Conservation (phyloP, 495 filamentous ascomycete genomes). For the Cercophora samala region DNA sequence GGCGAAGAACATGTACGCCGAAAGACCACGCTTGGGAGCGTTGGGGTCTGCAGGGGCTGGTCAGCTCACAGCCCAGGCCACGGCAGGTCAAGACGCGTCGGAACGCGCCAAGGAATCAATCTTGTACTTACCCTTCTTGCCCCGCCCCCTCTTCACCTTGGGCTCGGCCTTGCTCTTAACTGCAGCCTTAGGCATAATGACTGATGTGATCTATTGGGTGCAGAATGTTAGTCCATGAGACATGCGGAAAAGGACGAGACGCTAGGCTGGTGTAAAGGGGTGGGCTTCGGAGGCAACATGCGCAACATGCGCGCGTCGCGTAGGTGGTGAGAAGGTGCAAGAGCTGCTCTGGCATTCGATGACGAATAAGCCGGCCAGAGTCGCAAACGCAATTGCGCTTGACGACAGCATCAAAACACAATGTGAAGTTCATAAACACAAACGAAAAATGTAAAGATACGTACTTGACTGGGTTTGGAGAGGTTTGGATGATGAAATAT, state of each 20-base stretch:
- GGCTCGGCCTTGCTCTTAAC: constrained; percentile 43
- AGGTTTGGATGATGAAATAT: constrained; percentile 15
- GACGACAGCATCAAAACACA: neutral
- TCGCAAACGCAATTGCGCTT: neutral
- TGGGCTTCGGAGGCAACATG: neutral
- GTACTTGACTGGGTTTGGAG: constrained; percentile 27
- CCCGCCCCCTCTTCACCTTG: constrained; percentile 44
- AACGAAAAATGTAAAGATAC: constrained; percentile 20
- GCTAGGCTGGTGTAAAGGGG: constrained; percentile 11
- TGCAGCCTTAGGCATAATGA: constrained; percentile 48
- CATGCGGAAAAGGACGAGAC: neutral
- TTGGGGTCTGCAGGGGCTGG: constrained; percentile 75
- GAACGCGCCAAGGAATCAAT: neutral
- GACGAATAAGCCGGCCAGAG: neutral
- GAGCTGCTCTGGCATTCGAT: neutral
- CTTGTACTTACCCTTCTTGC: constrained; percentile 49
- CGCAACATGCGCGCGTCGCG: constrained; percentile 1
- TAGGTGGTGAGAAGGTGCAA: neutral
- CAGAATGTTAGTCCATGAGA: neutral
- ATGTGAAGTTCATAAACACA: constrained; percentile 34
- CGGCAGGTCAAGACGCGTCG: constrained; percentile 10
- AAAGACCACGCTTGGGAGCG: constrained; percentile 97
- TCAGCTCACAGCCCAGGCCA: constrained; percentile 2
- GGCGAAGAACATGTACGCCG: constrained; percentile 99
- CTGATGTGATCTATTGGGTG: constrained; percentile 16